Conservation (phyloP, 2,329 filamentous ascomycete species). For the Microthyrium microscopicum region DNA sequence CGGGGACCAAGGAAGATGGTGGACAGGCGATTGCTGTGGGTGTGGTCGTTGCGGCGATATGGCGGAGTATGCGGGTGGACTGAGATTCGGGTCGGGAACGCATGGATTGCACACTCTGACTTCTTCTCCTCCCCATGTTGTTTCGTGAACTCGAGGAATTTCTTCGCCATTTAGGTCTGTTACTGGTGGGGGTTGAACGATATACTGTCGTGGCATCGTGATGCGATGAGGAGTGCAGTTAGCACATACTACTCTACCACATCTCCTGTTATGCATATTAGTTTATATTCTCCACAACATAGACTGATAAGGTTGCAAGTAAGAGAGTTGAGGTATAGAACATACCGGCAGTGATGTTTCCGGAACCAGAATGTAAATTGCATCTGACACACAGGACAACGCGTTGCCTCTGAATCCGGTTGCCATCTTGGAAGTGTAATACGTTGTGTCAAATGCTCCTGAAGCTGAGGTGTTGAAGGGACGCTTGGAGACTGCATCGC, state of each 20-base stretch:
- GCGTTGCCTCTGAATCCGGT: slow-evolving; percentile 64
- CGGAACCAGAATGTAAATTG: slow-evolving; percentile 73
- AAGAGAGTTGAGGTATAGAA: slow-evolving; percentile 11
- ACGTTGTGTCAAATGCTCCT: too few species aligned
- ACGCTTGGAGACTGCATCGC: too few species aligned
- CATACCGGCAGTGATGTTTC: slow-evolving; percentile 81
- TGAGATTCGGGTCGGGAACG: slow-evolving; percentile 51
- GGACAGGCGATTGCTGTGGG: not conserved
- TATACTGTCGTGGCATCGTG: slow-evolving; percentile 83
- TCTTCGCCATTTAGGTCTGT: slow-evolving; percentile 26
- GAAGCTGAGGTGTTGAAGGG: too few species aligned
- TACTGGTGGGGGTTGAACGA: slow-evolving; percentile 56
- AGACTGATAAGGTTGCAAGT: slow-evolving; percentile 4
- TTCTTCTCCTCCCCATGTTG: slow-evolving; percentile 43
- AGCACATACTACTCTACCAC: slow-evolving; percentile 79
- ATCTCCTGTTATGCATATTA: slow-evolving; percentile 45
- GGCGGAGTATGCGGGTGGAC: slow-evolving; percentile 43
- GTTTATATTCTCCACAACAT: not conserved
- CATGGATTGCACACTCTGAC: slow-evolving; percentile 58
- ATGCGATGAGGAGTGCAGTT: slow-evolving; percentile 87
- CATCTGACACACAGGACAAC: slow-evolving; percentile 68
- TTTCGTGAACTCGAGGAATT: slow-evolving; percentile 14
- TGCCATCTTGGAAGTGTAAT: slow-evolving; percentile 81
- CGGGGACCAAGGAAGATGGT: too few species aligned
- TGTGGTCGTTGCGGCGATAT: slow-evolving; percentile 17